Percentiles rank a stretch among this genome's conserved stretches.
These are phyloP conservation scores for Rasamsonia emersonii DNA, from an alignment of 2,329 filamentous ascomycete genomes.

Conservation along the genomic window DNA sequence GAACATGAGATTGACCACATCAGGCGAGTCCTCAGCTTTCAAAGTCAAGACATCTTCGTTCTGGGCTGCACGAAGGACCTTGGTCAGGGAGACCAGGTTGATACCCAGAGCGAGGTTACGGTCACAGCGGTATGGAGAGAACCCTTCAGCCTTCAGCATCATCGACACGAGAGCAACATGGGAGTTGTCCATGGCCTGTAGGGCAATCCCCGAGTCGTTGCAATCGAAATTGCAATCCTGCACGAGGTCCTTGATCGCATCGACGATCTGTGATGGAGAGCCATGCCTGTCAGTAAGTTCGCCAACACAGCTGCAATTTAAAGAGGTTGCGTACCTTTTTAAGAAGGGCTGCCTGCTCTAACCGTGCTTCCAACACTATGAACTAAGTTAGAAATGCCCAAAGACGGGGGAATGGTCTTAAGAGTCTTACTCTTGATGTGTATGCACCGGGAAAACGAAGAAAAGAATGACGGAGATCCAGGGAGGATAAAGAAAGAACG, in stretches of 20 bases:
- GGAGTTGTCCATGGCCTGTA: constrained; percentile 99
- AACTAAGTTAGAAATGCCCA: neutral
- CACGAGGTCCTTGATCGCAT: constrained; percentile 97
- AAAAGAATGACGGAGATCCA: neutral
- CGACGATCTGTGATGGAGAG: constrained; percentile 62
- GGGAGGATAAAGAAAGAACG: no score
- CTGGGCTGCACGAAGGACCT: constrained; percentile 89
- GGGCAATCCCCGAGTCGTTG: constrained; percentile 97
- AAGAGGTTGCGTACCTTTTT: constrained; percentile 64
- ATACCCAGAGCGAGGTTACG: constrained; percentile 97
- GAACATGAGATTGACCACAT: constrained; percentile 91
- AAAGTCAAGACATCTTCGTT: constrained; percentile 91
- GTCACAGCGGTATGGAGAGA: constrained; percentile 94
- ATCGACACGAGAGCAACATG: constrained; percentile 98
- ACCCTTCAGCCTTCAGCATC: constrained; percentile 93
- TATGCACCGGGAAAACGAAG: neutral
- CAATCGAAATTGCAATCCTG: constrained; percentile 99
- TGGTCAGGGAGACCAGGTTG: constrained; percentile 92
- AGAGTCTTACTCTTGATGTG: constrained; percentile 1
- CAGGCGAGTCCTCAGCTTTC: constrained; percentile 94
- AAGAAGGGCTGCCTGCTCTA: constrained; percentile 85
- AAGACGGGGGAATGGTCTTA: neutral
- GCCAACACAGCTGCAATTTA: neutral
- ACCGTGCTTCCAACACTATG: constrained; percentile 87
- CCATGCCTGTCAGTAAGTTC: constrained; percentile 6